phyloP scores from a whole-genome alignment of 116 monocot genomes.

The Phalaenopsis hybrid region DNA sequence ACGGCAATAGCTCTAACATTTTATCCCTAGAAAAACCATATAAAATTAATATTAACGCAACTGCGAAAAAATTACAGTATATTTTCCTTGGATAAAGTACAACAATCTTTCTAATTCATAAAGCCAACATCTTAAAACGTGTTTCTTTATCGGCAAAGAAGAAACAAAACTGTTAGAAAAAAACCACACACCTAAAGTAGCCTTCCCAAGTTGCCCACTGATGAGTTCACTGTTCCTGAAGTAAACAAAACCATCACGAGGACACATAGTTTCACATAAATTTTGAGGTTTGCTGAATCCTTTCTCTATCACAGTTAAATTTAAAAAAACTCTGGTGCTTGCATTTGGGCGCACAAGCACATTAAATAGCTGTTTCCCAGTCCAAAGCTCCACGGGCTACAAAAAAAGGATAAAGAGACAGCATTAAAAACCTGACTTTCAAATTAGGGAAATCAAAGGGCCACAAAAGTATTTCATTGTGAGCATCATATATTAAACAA shows the following conservation, averaged over 20 bases:
- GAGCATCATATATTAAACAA: background rate
- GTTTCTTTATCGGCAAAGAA: background rate
- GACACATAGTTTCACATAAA: constrained; percentile 58
- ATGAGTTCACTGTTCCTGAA: constrained; percentile 94
- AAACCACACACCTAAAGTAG: constrained; percentile 67
- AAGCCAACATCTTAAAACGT: background rate
- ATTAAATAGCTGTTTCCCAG: constrained; percentile 93
- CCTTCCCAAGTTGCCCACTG: constrained; percentile 84
- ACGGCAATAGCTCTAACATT: background rate
- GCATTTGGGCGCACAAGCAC: constrained; percentile 92
- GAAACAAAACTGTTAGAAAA: background rate
- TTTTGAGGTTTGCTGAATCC: constrained; percentile 40
- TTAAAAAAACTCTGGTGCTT: constrained; percentile 64
- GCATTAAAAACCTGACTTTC: background rate
- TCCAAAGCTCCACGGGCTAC: constrained; percentile 98
- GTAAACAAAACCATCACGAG: constrained; percentile 76
- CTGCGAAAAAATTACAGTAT: background rate
- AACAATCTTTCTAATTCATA: background rate
- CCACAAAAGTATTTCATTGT: background rate
- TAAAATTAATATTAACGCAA: background rate
- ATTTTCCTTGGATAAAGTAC: background rate
- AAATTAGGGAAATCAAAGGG: background rate
- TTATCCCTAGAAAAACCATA: background rate
- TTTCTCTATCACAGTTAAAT: constrained; percentile 65
- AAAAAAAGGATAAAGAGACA: background rate